Evolutionary conservation across 805 yeast genomes (phyloP).

Genomic region (Barnettozyma californica): DNA sequence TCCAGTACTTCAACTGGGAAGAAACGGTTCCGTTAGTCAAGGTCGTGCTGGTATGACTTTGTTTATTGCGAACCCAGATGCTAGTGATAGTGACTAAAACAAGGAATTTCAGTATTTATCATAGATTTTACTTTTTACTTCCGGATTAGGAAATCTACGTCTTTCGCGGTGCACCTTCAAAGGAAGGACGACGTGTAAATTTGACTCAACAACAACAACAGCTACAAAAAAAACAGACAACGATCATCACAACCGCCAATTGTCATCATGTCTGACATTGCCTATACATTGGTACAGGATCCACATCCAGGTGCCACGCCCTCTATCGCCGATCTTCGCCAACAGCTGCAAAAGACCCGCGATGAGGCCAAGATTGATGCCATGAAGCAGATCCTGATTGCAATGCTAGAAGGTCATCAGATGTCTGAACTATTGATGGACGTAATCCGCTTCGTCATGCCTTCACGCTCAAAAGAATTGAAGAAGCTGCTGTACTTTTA

Average conservation of each 20-base stretch:
- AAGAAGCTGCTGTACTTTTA: constrained; percentile 90
- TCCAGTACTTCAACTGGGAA: constrained; percentile 22
- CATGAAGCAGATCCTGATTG: constrained; percentile 80
- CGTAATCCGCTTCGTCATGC: constrained; percentile 95
- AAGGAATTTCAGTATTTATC: neutral
- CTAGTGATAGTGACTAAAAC: constrained; percentile 32
- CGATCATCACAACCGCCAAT: neutral
- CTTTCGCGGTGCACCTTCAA: neutral
- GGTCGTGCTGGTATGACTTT: constrained; percentile 36
- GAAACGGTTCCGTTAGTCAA: constrained; percentile 33
- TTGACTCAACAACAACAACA: neutral
- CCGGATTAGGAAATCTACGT: constrained; percentile 10
- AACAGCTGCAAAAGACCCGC: constrained; percentile 77
- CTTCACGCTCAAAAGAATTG: constrained; percentile 83
- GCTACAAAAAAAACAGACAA: neutral
- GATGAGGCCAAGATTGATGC: constrained; percentile 85
- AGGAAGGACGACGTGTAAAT: neutral
- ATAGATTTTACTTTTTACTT: neutral
- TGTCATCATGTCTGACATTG: constrained; percentile 28
- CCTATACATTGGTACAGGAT: constrained; percentile 78
- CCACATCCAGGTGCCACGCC: constrained; percentile 57
- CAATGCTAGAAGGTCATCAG: constrained; percentile 89
- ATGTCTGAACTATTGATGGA: constrained; percentile 94
- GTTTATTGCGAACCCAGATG: constrained; percentile 56
- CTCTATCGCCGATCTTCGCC: constrained; percentile 67